A percentile compares a stretch with the other conserved stretches of the same genome.
phyloP scores from a whole-genome alignment of 2,329 filamentous ascomycete genomes.

The Dactylellina leptospora region DNA sequence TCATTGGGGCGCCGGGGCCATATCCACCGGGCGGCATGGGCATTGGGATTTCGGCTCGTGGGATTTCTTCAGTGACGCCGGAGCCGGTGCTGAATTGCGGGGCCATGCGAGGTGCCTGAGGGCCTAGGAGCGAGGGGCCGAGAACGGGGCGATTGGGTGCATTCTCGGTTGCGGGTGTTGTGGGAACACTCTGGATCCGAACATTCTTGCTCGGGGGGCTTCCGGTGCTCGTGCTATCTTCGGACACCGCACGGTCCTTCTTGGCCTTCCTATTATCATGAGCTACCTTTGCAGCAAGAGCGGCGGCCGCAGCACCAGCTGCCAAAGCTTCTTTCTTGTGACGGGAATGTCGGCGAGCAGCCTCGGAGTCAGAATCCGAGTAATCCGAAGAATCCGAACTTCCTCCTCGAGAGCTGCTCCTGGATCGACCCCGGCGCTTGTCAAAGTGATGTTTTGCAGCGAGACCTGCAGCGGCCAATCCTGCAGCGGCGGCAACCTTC shows the following conservation, averaged over 20 bases:
- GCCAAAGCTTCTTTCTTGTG: conserved; percentile 50
- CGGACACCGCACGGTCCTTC: conserved; percentile 24
- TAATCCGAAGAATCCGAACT: conserved; percentile 23
- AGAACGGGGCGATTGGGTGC: conserved; percentile 31
- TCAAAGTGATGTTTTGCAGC: conserved; percentile 52
- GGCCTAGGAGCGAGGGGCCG: conserved; percentile 12
- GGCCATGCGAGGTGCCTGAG: conserved; percentile 42
- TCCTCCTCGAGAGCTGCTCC: conserved; percentile 26
- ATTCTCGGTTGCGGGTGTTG: conserved; percentile 38
- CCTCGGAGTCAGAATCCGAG: conserved; percentile 24
- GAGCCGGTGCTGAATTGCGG: conserved; percentile 44
- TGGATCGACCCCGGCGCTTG: conserved; percentile 26
- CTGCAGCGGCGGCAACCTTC: conserved; percentile 40
- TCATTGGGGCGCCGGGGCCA: conserved; percentile 24
- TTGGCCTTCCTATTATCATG: conserved; percentile 51
- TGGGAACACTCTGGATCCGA: conserved; percentile 50
- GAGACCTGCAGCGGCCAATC: conserved; percentile 35
- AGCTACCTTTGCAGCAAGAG: conserved; percentile 48
- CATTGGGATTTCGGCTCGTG: conserved; percentile 50
- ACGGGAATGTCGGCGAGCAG: conserved; percentile 40
- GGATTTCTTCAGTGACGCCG: conserved; percentile 51
- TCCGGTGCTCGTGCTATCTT: conserved; percentile 38
- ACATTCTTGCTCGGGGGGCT: conserved; percentile 41
- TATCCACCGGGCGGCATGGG: conserved; percentile 49
- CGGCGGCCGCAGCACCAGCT: conserved; percentile 46